Evolutionary conservation across 1,284 basidiomycete genomes (phyloP), one percentile per base, ranked within the genome.

Genomic region (Papiliotrema laurentii): DNA sequence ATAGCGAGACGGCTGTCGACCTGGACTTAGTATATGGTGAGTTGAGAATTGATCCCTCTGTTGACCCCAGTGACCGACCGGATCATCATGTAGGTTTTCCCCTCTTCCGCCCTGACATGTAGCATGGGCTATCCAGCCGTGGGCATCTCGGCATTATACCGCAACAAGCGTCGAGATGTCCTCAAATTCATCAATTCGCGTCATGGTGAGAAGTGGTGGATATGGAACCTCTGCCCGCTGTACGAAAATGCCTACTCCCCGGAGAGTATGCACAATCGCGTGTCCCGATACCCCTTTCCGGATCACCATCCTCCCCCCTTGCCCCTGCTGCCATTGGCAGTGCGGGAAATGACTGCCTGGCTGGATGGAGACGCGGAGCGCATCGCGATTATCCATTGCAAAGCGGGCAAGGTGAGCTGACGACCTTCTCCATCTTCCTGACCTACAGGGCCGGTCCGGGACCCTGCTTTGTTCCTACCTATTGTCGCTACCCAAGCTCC

Each of bases 251-350:
- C 66, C 18, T 78, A 78, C 61, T 72, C 76, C 18, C 61, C 76
- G 3, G 68, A 72, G 28, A 73, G 66, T 37, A 77, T 78, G 61
- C 63, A 69, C 39, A 63, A 63, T 7, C 76, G 86, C 27, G 86
- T 90, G 21, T 90, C 86, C 58, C 77, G 88, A 50, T 90, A 85
- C 63, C 89, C 89, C 0, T 92, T 90, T 60, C 89, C 89, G 11
- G 89, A 91, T 68, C 87, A 89, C 65, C 86, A 89, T 68, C 84
- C 86, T 2, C 89, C 90, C 5, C 90, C 90, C 0, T 74, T 93
- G n/a, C 80, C 83, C 1, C 77, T 90, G 45, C 78, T 94, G 46
- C 81, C 87, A 4, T 78, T 92, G 13, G 81, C 83, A 7, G 83
- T 85, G 0, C 78, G 85, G 16, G 88, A 90, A 68, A 89, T 92